Conservation (phyloP, 495 filamentous ascomycete genomes). For the Penicillium paxilli region DNA sequence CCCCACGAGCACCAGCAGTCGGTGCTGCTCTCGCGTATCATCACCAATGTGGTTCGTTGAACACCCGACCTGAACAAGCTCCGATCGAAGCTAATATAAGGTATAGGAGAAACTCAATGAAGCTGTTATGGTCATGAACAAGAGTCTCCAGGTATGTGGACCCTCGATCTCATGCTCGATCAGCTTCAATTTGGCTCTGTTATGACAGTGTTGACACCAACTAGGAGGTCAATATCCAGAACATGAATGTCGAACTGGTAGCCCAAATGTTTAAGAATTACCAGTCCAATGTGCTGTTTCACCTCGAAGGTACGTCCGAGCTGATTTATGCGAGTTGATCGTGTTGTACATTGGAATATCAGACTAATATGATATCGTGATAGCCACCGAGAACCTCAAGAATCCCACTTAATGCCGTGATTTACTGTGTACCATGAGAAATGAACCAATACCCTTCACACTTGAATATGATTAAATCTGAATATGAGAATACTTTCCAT, state of each 20-base stretch:
- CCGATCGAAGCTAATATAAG: neutral
- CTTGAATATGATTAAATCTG: neutral
- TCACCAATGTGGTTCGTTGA: slow-evolving; percentile 88
- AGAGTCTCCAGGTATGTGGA: slow-evolving; percentile 77
- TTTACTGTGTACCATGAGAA: neutral
- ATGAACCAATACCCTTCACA: slow-evolving; percentile 10
- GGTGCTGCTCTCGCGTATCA: slow-evolving; percentile 88
- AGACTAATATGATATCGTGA: too few species aligned
- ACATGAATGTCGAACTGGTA: slow-evolving; percentile 97
- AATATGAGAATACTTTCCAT: neutral
- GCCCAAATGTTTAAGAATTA: slow-evolving; percentile 99
- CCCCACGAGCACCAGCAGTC: slow-evolving; percentile 98
- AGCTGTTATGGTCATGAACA: slow-evolving; percentile 87
- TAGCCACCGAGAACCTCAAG: slow-evolving; percentile 83
- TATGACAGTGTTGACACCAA: neutral
- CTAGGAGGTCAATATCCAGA: slow-evolving; percentile 95
- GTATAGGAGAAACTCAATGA: slow-evolving; percentile 95
- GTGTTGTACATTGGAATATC: too few species aligned
- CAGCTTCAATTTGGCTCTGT: neutral
- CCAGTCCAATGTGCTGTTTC: slow-evolving; percentile 95
- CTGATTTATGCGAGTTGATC: too few species aligned
- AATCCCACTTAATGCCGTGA: slow-evolving; percentile 61
- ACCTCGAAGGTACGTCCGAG: slow-evolving; percentile 86
- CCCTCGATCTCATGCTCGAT: too few species aligned
- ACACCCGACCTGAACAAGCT: too few species aligned